Percentiles rank a stretch among this genome's conserved stretches.
These are phyloP conservation scores for Guyanaporus albipodus DNA, from an alignment of 768 basidiomycete genomes.

Conservation along the genomic window DNA sequence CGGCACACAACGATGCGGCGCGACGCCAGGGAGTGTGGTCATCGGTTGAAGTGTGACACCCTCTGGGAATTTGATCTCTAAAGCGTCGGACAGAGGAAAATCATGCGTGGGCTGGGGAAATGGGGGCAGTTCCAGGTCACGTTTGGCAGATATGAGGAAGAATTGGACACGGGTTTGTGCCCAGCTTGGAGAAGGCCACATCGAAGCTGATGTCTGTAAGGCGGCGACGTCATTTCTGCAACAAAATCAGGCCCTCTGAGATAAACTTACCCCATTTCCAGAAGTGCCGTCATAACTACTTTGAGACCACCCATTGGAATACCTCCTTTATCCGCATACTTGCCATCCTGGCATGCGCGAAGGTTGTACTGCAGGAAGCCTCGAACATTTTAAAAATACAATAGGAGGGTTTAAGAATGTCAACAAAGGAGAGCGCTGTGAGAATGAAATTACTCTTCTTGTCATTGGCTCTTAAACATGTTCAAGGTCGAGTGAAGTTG, in stretches of 20 bases:
- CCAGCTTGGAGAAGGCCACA: slow-evolving; percentile 43
- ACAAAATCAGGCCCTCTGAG: neutral
- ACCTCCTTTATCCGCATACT: slow-evolving; percentile 52
- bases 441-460: slow-evolving; percentile 65
- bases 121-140: slow-evolving; percentile 33
- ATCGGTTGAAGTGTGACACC: slow-evolving; percentile 41
- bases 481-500: slow-evolving; percentile 73
- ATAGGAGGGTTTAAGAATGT: slow-evolving; percentile 38
- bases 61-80: slow-evolving; percentile 52
- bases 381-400: slow-evolving; percentile 47
- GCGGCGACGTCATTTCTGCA: neutral
- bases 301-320: slow-evolving; percentile 74
- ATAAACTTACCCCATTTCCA: slow-evolving; percentile 61
- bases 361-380: slow-evolving; percentile 42
- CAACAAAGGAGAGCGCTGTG: slow-evolving; percentile 46
- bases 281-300: slow-evolving; percentile 54
- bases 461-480: slow-evolving; percentile 64
- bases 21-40: slow-evolving; percentile 44
- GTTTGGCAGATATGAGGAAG: slow-evolving; percentile 45
- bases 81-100: slow-evolving; percentile 35
- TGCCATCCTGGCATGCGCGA: slow-evolving; percentile 33
- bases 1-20: slow-evolving; percentile 53
- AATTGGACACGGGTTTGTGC: slow-evolving; percentile 42
- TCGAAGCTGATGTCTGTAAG: slow-evolving; percentile 40
- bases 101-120: slow-evolving; percentile 44